A percentile compares a stretch with the other conserved stretches of the same genome.
Evolutionary conservation across 176 grass and related monocot species (phyloP).

Genomic region (Musa acuminata): DNA sequence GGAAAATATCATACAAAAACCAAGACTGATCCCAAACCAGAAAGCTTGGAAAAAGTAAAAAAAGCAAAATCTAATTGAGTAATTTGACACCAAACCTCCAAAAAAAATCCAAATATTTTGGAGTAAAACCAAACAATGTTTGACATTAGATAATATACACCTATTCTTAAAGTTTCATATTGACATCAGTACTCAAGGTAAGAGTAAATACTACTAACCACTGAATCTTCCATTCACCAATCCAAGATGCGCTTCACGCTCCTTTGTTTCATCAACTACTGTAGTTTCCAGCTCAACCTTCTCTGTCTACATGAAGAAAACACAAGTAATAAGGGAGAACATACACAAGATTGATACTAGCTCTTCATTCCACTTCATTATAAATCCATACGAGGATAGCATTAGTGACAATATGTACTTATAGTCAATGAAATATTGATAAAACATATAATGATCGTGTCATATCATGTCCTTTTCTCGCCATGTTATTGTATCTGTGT

Average conservation of each 20-base stretch:
- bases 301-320: conserved; percentile 61
- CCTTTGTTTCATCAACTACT: conserved; percentile 87
- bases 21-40: no score
- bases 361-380: no score
- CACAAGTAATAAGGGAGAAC: conserved; percentile 13
- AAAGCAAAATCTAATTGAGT: no score
- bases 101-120: not conserved
- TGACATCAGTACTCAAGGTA: not conserved
- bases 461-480: no score
- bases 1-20: no score
- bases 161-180: not conserved
- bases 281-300: conserved; percentile 97
- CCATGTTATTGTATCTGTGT: no score
- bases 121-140: not conserved
- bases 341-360: not conserved
- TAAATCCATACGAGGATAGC: no score
- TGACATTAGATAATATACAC: not conserved
- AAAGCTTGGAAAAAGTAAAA: no score
- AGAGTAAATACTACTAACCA: conserved; percentile 40
- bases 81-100: no score
- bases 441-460: no score
- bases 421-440: no score
- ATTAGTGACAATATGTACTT: no score
- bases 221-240: conserved; percentile 63
- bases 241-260: conserved; percentile 53